Evolutionary conservation across 495 filamentous ascomycete genomes (phyloP).

Genomic region (Neurospora sp.): DNA sequence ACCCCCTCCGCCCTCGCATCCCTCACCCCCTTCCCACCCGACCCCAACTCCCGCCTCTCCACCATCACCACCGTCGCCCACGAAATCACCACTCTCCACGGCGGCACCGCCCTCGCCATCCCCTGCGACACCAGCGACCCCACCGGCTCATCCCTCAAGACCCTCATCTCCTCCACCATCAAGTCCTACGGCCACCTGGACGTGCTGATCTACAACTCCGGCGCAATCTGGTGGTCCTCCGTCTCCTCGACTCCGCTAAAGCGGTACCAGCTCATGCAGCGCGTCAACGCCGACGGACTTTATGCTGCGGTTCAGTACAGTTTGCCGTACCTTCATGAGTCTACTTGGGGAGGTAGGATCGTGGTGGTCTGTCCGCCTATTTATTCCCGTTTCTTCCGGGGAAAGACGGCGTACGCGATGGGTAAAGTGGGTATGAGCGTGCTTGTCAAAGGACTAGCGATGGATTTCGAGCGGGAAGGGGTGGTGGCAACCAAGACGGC

Average conservation of each 20-base stretch:
- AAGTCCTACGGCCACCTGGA: constrained; percentile 57
- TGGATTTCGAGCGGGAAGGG: constrained; percentile 68
- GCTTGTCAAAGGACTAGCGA: constrained; percentile 67
- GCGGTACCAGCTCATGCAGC: constrained; percentile 75
- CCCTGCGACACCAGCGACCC: constrained; percentile 60
- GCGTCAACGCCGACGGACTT: constrained; percentile 67
- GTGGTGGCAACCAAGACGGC: constrained; percentile 49
- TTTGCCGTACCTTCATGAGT: constrained; percentile 45
- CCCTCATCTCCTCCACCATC: constrained; percentile 51
- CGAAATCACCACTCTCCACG: constrained; percentile 56
- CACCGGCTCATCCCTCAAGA: constrained; percentile 43
- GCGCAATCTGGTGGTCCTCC: constrained; percentile 80
- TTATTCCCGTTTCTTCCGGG: constrained; percentile 74
- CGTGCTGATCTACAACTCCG: constrained; percentile 72
- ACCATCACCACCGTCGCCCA: constrained; percentile 78
- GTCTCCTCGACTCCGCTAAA: constrained; percentile 65
- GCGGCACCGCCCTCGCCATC: constrained; percentile 55
- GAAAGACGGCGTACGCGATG: constrained; percentile 83
- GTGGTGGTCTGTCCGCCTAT: constrained; percentile 80
- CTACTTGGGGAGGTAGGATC: constrained; percentile 49
- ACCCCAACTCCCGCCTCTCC: constrained; percentile 69
- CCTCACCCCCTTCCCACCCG: constrained; percentile 57
- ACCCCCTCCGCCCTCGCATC: constrained; percentile 51
- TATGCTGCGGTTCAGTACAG: constrained; percentile 58
- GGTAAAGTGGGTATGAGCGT: constrained; percentile 82